Evolutionary conservation across 2,329 filamentous ascomycete species (phyloP).

Genomic region (Cercospora zeina): DNA sequence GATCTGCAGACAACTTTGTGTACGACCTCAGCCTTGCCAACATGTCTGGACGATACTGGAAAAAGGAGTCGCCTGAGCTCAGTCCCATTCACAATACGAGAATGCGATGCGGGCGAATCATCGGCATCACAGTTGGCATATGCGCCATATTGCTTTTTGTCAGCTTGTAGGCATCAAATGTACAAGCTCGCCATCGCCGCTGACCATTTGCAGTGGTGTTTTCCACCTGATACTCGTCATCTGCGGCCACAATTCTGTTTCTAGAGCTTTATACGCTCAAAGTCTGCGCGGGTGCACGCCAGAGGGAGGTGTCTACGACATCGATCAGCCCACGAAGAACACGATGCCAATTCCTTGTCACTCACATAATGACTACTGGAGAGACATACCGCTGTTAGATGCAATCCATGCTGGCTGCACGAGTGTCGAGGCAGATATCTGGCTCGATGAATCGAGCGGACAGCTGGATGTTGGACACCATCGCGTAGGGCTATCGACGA

Average conservation of each 20-base stretch:
- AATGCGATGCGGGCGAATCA: neutral
- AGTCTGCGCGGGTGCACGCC: neutral
- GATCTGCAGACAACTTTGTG: neutral
- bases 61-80: neutral
- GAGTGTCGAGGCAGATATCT: conserved; percentile 54
- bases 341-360: conserved; percentile 57
- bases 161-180: neutral
- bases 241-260: neutral
- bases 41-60: neutral
- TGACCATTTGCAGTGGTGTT: neutral
- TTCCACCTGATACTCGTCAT: neutral
- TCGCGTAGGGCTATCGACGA: neutral
- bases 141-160: neutral
- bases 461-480: neutral
- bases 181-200: neutral
- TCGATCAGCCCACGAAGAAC: conserved; percentile 20
- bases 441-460: neutral
- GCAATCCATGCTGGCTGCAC: conserved; percentile 57
- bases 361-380: conserved; percentile 63
- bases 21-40: neutral
- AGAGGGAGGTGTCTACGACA: neutral
- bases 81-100: neutral
- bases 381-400: conserved; percentile 55
- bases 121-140: neutral
- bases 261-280: neutral